phyloP scores from a whole-genome alignment of 192 early-diverging fungal genomes.

The Backusella tarrabulga region DNA sequence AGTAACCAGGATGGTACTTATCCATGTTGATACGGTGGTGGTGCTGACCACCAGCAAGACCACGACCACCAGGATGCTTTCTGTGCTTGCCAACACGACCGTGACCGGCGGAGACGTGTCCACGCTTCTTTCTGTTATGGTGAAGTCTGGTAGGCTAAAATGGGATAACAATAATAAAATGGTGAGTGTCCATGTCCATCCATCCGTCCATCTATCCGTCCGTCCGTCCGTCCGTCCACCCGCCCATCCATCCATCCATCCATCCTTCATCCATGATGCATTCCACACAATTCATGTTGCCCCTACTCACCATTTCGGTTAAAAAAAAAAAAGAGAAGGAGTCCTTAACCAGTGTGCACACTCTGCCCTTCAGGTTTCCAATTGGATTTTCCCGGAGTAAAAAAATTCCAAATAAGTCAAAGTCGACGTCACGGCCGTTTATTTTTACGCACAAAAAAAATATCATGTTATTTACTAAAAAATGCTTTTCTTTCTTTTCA shows the following conservation, averaged over 20 bases:
- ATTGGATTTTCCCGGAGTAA: neutral
- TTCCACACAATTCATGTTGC: neutral
- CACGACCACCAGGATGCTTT: slow-evolving; percentile 99
- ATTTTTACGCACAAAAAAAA: slow-evolving; percentile 3
- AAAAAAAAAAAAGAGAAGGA: slow-evolving; percentile 21
- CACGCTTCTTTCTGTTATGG: slow-evolving; percentile 95
- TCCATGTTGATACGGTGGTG: slow-evolving; percentile 99
- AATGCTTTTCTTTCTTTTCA: neutral
- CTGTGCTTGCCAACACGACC: slow-evolving; percentile 99
- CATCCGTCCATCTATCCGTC: neutral
- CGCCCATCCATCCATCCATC: neutral
- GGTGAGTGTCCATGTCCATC: neutral
- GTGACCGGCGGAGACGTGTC: slow-evolving; percentile 99
- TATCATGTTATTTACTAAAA: neutral
- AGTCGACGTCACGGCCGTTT: neutral
- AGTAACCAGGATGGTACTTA: slow-evolving; percentile 99
- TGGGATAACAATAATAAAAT: neutral
- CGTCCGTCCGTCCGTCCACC: neutral
- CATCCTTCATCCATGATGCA: neutral
- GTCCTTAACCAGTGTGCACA: neutral
- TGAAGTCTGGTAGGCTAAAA: slow-evolving; percentile 79
- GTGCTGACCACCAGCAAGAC: slow-evolving; percentile 99
- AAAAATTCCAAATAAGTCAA: neutral
- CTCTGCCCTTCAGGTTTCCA: neutral
- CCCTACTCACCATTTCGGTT: slow-evolving; percentile 16